A percentile compares a stretch with the other conserved stretches of the same genome.
phyloP scores from a whole-genome alignment of 495 filamentous ascomycete genomes.

The Aeminium ludgeri region DNA sequence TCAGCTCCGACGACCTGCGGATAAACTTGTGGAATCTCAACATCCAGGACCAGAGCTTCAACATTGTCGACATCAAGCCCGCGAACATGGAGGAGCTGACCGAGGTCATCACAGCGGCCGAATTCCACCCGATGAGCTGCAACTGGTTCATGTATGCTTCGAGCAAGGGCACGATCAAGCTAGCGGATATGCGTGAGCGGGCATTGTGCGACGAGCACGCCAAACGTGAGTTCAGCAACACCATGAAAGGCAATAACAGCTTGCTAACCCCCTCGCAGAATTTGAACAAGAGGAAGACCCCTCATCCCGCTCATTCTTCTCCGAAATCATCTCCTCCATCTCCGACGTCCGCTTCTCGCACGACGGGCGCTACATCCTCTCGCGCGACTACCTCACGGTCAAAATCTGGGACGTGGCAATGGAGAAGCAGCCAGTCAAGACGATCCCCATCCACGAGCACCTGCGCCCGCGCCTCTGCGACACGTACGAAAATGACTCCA shows the following conservation, averaged over 20 bases:
- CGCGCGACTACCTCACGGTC: constrained; percentile 91
- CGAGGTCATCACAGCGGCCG: constrained; percentile 94
- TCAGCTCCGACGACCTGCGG: constrained; percentile 91
- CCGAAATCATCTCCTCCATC: constrained; percentile 98
- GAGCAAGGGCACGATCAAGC: constrained; percentile 96
- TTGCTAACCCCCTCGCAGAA: constrained; percentile 36
- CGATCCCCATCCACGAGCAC: constrained; percentile 96
- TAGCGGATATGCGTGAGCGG: constrained; percentile 94
- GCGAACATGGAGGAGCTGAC: constrained; percentile 99
- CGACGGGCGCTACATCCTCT: constrained; percentile 92
- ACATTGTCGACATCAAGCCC: constrained; percentile 98
- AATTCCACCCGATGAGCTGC: constrained; percentile 93
- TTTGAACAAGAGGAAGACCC: constrained; percentile 99
- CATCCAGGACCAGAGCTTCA: constrained; percentile 99
- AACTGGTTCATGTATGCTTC: constrained; percentile 99
- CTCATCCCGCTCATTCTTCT: constrained; percentile 97
- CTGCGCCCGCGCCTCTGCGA: constrained; percentile 88
- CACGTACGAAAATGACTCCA: constrained; percentile 97
- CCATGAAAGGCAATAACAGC: background rate
- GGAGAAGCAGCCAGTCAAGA: constrained; percentile 93
- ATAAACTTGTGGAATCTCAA: constrained; percentile 99
- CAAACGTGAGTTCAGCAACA: constrained; percentile 50
- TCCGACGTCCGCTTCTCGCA: constrained; percentile 95
- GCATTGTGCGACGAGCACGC: constrained; percentile 90
- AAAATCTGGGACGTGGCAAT: constrained; percentile 99